Percentiles rank a stretch among this genome's conserved stretches.
Evolutionary conservation across 352 stramenopile species (phyloP).

Genomic region (Globisporangium yorkense): DNA sequence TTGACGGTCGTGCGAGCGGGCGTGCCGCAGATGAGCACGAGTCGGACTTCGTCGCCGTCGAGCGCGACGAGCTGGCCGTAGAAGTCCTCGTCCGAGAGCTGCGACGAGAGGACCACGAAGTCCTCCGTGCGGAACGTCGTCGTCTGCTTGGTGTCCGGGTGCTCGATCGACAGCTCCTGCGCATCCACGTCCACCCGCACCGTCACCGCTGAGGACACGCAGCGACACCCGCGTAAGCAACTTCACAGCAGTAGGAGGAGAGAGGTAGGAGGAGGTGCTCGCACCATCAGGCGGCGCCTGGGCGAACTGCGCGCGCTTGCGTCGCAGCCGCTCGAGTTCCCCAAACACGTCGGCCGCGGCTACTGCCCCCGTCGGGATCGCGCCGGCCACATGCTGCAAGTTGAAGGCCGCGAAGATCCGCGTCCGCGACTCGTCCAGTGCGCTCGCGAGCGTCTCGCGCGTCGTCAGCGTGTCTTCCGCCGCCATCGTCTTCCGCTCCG

Average conservation of each 20-base stretch:
- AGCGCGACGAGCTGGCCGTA: conserved; percentile 44
- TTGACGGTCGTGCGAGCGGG: conserved; percentile 21
- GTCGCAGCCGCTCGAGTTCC: conserved; percentile 13
- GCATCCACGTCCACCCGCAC: conserved; percentile 1
- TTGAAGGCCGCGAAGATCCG: conserved; percentile 40
- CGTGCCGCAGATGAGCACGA: conserved; percentile 53
- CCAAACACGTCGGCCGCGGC: conserved; percentile 35
- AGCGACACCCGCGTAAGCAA: too few relatives aligned
- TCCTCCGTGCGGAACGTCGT: conserved; percentile 41
- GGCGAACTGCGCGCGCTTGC: conserved; percentile 10
- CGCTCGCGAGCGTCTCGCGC: conserved; percentile 14
- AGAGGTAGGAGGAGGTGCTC: neutral
- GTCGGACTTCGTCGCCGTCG: conserved; percentile 22
- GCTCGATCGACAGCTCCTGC: neutral
- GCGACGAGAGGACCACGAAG: conserved; percentile 43
- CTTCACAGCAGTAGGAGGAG: neutral
- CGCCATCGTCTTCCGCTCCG: neutral
- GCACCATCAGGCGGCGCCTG: neutral
- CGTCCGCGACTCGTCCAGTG: conserved; percentile 21
- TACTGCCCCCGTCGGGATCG: conserved; percentile 25
- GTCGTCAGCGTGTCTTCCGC: neutral
- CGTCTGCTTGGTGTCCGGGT: neutral
- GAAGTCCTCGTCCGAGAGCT: conserved; percentile 54
- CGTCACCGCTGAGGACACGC: neutral
- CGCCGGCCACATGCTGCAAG: conserved; percentile 43